Conservation (phyloP, 2,329 filamentous ascomycete genomes). For the Colletotrichum tabaci region DNA sequence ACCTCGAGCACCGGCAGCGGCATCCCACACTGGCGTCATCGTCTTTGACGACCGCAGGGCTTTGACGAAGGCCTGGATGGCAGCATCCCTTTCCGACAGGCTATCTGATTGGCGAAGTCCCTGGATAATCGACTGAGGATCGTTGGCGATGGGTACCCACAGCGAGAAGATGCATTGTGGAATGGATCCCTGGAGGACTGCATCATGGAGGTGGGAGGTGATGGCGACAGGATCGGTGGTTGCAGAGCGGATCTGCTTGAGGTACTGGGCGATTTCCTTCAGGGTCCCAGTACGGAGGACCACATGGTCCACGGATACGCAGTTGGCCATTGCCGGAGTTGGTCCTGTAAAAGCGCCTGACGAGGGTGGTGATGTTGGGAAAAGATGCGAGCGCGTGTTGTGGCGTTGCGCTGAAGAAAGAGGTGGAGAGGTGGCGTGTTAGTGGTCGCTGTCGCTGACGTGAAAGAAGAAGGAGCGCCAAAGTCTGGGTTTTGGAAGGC, state of each 20-base stretch:
- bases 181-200: conserved; percentile 16
- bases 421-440: too few relatives aligned
- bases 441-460: too few relatives aligned
- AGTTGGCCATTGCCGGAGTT: conserved; percentile 1
- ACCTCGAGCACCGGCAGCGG: conserved; percentile 9
- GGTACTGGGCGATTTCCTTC: conserved; percentile 10
- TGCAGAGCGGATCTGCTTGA: conserved; percentile 3
- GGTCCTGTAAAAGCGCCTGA: neutral
- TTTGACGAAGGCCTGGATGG: conserved; percentile 8
- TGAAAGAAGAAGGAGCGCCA: neutral
- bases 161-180: conserved; percentile 4
- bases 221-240: conserved; percentile 8
- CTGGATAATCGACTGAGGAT: neutral
- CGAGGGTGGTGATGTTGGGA: neutral
- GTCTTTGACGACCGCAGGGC: conserved; percentile 4
- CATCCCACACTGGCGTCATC: conserved; percentile 15
- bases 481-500: neutral
- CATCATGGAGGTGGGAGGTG: conserved; percentile 12
- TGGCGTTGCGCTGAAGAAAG: neutral
- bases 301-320: conserved; percentile 3
- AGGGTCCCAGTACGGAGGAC: conserved; percentile 13
- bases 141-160: conserved; percentile 11
- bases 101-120: conserved; percentile 5
- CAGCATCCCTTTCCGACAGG: neutral
- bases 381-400: neutral